Conservation (phyloP, 129 eudicot species). For the Centaurea solstitialis region DNA sequence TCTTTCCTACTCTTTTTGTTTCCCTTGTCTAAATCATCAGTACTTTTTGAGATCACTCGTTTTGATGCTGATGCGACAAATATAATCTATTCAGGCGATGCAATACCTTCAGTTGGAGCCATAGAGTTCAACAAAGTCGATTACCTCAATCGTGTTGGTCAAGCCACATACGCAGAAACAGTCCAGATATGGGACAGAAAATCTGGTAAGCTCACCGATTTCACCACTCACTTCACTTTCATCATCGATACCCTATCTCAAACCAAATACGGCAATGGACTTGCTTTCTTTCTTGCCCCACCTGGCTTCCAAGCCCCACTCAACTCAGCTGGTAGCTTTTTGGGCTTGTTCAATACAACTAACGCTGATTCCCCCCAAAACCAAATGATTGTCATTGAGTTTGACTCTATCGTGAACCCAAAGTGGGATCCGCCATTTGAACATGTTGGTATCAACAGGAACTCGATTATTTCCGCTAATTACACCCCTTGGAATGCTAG, state of each 20-base stretch:
- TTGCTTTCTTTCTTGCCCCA: conserved; percentile 57
- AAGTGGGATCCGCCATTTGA: conserved; percentile 41
- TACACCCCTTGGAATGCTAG: conserved; percentile 43
- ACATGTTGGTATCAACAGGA: conserved; percentile 56
- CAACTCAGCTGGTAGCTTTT: conserved; percentile 53
- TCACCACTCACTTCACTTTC: conserved; percentile 50
- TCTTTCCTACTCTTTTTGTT: conserved; percentile 13
- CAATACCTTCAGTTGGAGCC: conserved; percentile 43
- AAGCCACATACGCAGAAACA: conserved; percentile 31
- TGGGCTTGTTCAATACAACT: conserved; percentile 48
- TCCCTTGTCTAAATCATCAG: conserved; percentile 26
- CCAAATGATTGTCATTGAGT: conserved; percentile 50
- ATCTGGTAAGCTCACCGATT: conserved; percentile 36
- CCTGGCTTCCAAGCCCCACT: conserved; percentile 44
- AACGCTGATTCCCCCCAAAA: conserved; percentile 26
- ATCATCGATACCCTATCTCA: conserved; percentile 20
- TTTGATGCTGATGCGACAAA: conserved; percentile 25
- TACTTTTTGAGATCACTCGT: conserved; percentile 33
- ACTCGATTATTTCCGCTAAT: conserved; percentile 35
- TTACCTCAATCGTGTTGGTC: conserved; percentile 44
- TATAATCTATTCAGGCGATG: conserved; percentile 50
- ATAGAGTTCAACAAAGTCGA: conserved; percentile 31
- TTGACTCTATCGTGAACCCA: conserved; percentile 38
- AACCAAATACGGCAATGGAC: conserved; percentile 31
- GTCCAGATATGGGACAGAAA: conserved; percentile 42